Percentiles rank a stretch among this genome's conserved stretches.
These are phyloP conservation scores for Talaromyces albobiverticillius DNA, from an alignment of 2,329 filamentous ascomycete species.

Conservation along the genomic window DNA sequence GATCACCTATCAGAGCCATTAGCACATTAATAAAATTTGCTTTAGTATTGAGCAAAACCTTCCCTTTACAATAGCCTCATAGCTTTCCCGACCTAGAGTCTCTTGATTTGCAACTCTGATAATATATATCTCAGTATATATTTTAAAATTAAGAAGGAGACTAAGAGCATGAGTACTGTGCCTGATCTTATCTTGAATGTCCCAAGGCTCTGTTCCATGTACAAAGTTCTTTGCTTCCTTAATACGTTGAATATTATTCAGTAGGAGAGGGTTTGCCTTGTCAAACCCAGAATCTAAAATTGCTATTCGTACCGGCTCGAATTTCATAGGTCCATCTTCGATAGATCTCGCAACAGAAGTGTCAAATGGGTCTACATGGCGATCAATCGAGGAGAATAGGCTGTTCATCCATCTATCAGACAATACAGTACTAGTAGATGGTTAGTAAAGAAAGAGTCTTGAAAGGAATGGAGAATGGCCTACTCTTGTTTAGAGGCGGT, in stretches of 20 bases:
- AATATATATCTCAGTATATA: slow-evolving; percentile 17
- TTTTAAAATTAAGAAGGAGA: slow-evolving; percentile 13
- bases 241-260: background rate
- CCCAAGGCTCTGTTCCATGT: background rate
- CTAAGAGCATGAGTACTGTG: slow-evolving; percentile 17
- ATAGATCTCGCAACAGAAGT: background rate
- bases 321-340: background rate
- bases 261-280: background rate
- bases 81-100: background rate
- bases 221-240: background rate
- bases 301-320: slow-evolving; percentile 3
- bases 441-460: background rate
- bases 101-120: slow-evolving; percentile 6
- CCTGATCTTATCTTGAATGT: slow-evolving; percentile 4
- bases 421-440: background rate
- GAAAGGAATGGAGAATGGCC: background rate
- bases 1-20: slow-evolving; percentile 20
- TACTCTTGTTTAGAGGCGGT: background rate
- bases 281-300: background rate
- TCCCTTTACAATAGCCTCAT: background rate
- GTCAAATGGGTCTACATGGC: background rate
- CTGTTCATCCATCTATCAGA: background rate
- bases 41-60: background rate
- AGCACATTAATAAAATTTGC: background rate
- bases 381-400: background rate